Evolutionary conservation across 257 asterid genomes (phyloP).

Genomic region (Echium plantagineum): DNA sequence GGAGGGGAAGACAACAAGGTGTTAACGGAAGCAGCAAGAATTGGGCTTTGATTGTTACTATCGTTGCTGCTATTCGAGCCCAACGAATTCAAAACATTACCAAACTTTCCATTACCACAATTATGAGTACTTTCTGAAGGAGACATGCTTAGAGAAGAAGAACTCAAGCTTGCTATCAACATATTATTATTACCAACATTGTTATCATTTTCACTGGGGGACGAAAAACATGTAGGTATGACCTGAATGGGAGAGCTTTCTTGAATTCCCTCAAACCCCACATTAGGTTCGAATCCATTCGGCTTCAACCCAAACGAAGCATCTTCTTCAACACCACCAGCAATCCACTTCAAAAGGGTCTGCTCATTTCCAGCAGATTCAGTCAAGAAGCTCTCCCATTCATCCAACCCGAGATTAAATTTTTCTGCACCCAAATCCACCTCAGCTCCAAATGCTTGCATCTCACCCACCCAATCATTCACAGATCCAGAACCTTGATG

Average conservation of each 20-base stretch:
- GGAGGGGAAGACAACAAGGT: constrained; percentile 4
- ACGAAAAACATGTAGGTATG: constrained; percentile 8
- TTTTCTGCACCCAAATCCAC: constrained; percentile 23
- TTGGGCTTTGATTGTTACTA: constrained; percentile 9
- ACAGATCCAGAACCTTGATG: constrained; percentile 8
- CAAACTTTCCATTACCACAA: constrained; percentile 16
- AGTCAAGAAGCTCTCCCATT: constrained; percentile 32
- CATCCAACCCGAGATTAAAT: constrained; percentile 32
- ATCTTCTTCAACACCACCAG: constrained; percentile 28
- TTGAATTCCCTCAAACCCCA: constrained; percentile 11
- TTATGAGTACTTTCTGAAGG: constrained; percentile 8
- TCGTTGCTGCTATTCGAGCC: not conserved
- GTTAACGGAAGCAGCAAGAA: constrained; percentile 3
- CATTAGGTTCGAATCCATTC: constrained; percentile 14
- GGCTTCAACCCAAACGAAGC: constrained; percentile 20
- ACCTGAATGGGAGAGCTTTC: constrained; percentile 16
- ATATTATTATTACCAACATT: not conserved
- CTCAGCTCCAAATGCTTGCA: constrained; percentile 17
- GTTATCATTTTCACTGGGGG: constrained; percentile 8
- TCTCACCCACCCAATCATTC: constrained; percentile 16
- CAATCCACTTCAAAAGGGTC: constrained; percentile 25
- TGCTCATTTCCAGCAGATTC: constrained; percentile 31
- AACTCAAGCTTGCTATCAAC: constrained; percentile 10
- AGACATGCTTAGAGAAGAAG: constrained; percentile 9
- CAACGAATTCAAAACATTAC: constrained; percentile 8